Evolutionary conservation across 2,329 filamentous ascomycete genomes (phyloP).

Genomic region (Pseudocercospora macadamiae): DNA sequence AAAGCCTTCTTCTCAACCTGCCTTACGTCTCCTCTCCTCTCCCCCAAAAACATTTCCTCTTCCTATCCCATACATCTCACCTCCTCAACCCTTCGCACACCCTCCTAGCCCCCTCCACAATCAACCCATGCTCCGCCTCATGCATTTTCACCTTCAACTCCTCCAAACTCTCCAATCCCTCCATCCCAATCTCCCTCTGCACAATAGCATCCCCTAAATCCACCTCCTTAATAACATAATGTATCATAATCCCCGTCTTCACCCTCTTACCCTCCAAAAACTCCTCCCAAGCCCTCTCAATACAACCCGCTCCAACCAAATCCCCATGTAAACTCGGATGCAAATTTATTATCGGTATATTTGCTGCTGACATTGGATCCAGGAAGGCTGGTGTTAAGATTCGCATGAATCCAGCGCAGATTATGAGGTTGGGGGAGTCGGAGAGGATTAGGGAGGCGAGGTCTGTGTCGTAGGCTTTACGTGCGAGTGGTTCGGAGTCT

Average conservation of each 20-base stretch:
- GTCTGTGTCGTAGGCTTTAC: slow-evolving; percentile 73
- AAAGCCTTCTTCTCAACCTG: no score
- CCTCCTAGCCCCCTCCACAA: slow-evolving; percentile 71
- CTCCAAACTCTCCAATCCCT: slow-evolving; percentile 62
- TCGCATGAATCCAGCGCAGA: slow-evolving; percentile 88
- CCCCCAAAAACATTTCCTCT: no score
- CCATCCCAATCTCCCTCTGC: slow-evolving; percentile 67
- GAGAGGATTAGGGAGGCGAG: slow-evolving; percentile 69
- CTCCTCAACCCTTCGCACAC: slow-evolving; percentile 50
- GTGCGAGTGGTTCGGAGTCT: slow-evolving; percentile 58
- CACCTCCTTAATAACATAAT: slow-evolving; percentile 76
- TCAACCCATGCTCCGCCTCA: slow-evolving; percentile 72
- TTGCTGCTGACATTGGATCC: slow-evolving; percentile 63
- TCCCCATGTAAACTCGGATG: slow-evolving; percentile 75
- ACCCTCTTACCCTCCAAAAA: slow-evolving; percentile 69
- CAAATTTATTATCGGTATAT: slow-evolving; percentile 76
- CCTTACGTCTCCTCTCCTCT: no score
- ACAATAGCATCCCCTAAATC: slow-evolving; percentile 78
- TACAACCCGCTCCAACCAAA: slow-evolving; percentile 73
- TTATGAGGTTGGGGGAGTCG: slow-evolving; percentile 71
- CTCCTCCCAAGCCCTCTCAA: slow-evolving; percentile 75
- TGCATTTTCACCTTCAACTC: slow-evolving; percentile 75
- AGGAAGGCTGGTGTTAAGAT: slow-evolving; percentile 73
- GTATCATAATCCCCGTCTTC: slow-evolving; percentile 82
- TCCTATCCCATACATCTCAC: not conserved